Evolutionary conservation across 768 basidiomycete genomes (phyloP).

Genomic region (Boletus fagicola): DNA sequence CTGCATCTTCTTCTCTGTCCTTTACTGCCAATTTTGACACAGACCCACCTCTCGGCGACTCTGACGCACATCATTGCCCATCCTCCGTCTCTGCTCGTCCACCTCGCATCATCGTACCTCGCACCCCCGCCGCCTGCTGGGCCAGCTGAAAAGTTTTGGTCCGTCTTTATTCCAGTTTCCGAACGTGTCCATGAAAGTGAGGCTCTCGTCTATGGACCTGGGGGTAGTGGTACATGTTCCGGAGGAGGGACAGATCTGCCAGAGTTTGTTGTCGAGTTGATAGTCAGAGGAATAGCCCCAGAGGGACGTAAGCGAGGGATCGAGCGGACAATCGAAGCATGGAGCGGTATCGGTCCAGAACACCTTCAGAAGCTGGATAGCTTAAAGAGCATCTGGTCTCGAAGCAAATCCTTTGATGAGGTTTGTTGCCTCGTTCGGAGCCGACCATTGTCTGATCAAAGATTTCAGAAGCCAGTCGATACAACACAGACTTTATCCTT

Average conservation of each 20-base stretch:
- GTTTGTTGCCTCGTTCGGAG: conserved; percentile 28
- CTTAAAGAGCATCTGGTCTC: conserved; percentile 47
- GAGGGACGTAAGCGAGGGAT: conserved; percentile 51
- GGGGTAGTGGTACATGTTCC: conserved; percentile 45
- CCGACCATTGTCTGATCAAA: not conserved
- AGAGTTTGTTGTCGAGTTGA: conserved; percentile 63
- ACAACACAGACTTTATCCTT: conserved; percentile 76
- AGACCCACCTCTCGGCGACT: conserved; percentile 62
- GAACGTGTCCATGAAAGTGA: conserved; percentile 60
- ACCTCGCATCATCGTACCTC: conserved; percentile 70
- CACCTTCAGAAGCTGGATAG: conserved; percentile 50
- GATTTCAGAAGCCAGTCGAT: conserved; percentile 44
- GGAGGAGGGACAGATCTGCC: conserved; percentile 33
- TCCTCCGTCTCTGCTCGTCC: conserved; percentile 63
- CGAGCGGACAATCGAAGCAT: conserved; percentile 65
- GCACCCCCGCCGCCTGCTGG: conserved; percentile 66
- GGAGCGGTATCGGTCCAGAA: conserved; percentile 45
- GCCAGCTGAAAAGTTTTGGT: conserved; percentile 73
- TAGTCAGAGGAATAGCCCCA: conserved; percentile 45
- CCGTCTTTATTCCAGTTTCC: conserved; percentile 67
- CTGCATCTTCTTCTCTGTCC: conserved; percentile 54
- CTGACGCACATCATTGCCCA: conserved; percentile 66
- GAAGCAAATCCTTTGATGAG: conserved; percentile 32
- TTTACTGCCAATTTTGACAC: conserved; percentile 53
- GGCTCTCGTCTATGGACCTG: conserved; percentile 55